Evolutionary conservation across 1,284 basidiomycete species (phyloP), one percentile per base, ranked within the genome.

Genomic region (Malassezia globosa): DNA sequence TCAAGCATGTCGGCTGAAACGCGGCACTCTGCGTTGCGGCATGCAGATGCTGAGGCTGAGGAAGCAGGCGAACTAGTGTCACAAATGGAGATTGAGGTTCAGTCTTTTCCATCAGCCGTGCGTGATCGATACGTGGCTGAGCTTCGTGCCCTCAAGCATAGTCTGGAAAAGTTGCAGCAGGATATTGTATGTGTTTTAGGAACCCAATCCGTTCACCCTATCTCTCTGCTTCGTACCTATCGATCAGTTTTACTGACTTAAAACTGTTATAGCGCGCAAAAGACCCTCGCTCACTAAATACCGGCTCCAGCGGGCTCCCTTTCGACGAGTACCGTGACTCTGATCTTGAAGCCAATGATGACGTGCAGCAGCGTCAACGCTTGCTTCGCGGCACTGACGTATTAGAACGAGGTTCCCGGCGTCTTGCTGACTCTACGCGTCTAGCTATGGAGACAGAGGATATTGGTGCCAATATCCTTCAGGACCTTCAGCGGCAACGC

Each of bases 1-100:
- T 37, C 55, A 19, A 48, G 48, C 22, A 51, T 56, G 24, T 56
- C 49, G 38, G 63, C 56, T 34, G 89, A 96, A 68, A 81, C 86
- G 57, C 80, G 84, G 45, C 88, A 87, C 72, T 78, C 86, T 0
- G 77, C 84, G 3, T 74, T 96, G 56, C 78, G 90, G 56, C 77
- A 86, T 54, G 85, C 87, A 18, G 86, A 92, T 68, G 87, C 90
- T 79, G 92, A 97, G 72, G 77, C 95, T 3, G 94, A 97, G 67
- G 94, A 99, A 74, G 92, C 90, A 0, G 90, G 96, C 63, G 94
- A 99, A 77, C 89, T 96, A 26, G 55, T 67, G 8, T 87, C 87
- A 27, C 94, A 99, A 79, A 96, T 99, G 92, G 90, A 96, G 74
- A 85, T 97, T 55, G 94, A 99, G 75, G 83, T 94, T n/a, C 88